These are phyloP conservation scores for Plectosphaerella plurivora DNA, from an alignment of 2,329 filamentous ascomycete species.

Conservation along the genomic window DNA sequence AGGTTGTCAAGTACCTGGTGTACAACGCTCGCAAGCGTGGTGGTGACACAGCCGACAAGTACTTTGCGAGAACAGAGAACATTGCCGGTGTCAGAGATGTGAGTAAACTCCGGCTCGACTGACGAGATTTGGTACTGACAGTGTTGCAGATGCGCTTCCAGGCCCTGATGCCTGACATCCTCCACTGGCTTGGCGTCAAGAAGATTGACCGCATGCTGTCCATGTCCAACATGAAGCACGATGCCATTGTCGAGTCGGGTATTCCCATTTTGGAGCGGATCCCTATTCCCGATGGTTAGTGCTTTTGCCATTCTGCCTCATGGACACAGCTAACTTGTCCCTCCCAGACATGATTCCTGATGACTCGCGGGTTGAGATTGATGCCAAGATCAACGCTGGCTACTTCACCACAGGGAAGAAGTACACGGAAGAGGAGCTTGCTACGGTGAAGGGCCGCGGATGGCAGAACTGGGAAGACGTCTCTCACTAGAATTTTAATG, in stretches of 20 bases:
- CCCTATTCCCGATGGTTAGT: constrained; percentile 15
- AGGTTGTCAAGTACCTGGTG: constrained; percentile 86
- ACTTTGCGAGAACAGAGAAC: constrained; percentile 97
- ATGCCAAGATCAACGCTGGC: constrained; percentile 94
- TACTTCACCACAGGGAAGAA: constrained; percentile 85
- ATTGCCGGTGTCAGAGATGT: constrained; percentile 86
- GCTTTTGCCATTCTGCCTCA: constrained; percentile 64
- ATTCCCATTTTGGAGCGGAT: constrained; percentile 27
- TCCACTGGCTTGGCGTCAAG: constrained; percentile 96
- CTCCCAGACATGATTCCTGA: constrained; percentile 91
- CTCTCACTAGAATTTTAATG: background rate
- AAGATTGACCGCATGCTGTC: constrained; percentile 98
- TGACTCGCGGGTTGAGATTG: constrained; percentile 94
- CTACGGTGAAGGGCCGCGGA: constrained; percentile 79
- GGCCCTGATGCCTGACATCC: constrained; percentile 93
- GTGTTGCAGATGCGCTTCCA: constrained; percentile 79
- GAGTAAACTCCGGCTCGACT: background rate
- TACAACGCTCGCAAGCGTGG: constrained; percentile 81
- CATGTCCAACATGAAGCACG: constrained; percentile 97
- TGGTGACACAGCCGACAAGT: constrained; percentile 77
- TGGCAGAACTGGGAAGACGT: constrained; percentile 67
- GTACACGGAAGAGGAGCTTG: constrained; percentile 81
- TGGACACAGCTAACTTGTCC: constrained; percentile 79
- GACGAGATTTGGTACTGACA: background rate
- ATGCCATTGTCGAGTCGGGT: constrained; percentile 82